A percentile compares a stretch with the other conserved stretches of the same genome.
Conservation (phyloP, 495 filamentous ascomycete genomes). For the Terfezia boudieri region DNA sequence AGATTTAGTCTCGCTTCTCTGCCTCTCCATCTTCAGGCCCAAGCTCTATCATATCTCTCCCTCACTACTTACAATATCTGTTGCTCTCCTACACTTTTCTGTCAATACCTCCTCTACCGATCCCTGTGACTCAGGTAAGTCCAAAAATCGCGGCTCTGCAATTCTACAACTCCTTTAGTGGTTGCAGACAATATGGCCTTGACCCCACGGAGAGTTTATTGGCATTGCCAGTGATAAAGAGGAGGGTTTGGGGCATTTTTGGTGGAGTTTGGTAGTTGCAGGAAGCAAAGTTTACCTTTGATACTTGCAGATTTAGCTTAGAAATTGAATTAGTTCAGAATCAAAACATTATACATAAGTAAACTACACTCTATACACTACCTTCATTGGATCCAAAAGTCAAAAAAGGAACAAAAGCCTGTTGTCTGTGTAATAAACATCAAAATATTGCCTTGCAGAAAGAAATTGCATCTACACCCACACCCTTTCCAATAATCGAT, state of each 20-base stretch:
- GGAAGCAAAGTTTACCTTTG: no score
- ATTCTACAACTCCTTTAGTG: conserved; percentile 29
- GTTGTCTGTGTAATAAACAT: no score
- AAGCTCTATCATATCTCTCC: background rate
- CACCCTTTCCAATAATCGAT: no score
- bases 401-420: no score
- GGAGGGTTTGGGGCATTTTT: conserved; percentile 25
- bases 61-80: conserved; percentile 31
- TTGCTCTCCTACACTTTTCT: conserved; percentile 68
- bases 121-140: conserved; percentile 77
- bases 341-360: no score
- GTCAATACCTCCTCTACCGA: conserved; percentile 71
- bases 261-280: no score
- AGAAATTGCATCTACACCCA: no score
- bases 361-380: no score
- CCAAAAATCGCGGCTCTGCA: conserved; percentile 52
- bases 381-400: no score
- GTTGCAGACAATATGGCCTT: conserved; percentile 45
- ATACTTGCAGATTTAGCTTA: no score
- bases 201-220: conserved; percentile 82
- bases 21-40: background rate
- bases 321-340: no score
- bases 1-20: background rate
- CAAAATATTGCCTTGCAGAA: no score
- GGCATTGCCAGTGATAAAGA: conserved; percentile 92